Evolutionary conservation across 192 early-diverging fungal species (phyloP).

Genomic region (Rhizoclosmatium sp.): DNA sequence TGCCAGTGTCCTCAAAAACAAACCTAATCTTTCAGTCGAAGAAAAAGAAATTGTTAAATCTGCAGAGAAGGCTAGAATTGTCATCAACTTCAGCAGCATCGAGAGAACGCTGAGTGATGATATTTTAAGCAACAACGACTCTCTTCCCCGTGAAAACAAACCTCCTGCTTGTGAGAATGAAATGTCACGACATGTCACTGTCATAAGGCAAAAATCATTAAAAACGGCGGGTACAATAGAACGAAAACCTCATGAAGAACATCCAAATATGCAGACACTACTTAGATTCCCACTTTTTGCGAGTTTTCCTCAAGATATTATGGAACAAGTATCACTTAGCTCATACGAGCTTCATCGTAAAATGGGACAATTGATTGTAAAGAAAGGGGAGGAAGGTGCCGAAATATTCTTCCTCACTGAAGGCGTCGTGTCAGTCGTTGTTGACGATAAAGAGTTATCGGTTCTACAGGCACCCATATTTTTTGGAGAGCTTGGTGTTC

Average conservation of each 20-base stretch:
- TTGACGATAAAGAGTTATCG: conserved; percentile 24
- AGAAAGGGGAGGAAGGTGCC: conserved; percentile 50
- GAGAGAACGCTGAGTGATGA: not conserved
- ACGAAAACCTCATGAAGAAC: not conserved
- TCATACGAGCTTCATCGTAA: conserved; percentile 46
- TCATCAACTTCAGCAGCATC: conserved; percentile 5
- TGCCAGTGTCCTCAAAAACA: conserved; percentile 4
- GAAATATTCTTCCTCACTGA: conserved; percentile 55
- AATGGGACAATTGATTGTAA: conserved; percentile 48
- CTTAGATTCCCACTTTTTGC: conserved; percentile 52
- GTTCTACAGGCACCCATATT: conserved; percentile 34
- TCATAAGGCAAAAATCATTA: not conserved
- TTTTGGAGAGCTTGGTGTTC: conserved; percentile 55
- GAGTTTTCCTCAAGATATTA: conserved; percentile 47
- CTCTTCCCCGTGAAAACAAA: not conserved
- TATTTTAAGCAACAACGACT: not conserved
- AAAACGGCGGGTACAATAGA: not conserved
- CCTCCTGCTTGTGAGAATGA: not conserved
- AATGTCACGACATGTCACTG: not conserved
- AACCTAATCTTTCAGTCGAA: not conserved
- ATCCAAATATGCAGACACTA: conserved; percentile 34
- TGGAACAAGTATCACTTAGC: conserved; percentile 33
- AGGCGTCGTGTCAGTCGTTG: conserved; percentile 45
- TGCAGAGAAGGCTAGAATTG: conserved; percentile 4
- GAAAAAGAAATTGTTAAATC: conserved; percentile 24